These are phyloP conservation scores for Blastobotrys americana DNA, from an alignment of 805 yeast species.

Conservation along the genomic window DNA sequence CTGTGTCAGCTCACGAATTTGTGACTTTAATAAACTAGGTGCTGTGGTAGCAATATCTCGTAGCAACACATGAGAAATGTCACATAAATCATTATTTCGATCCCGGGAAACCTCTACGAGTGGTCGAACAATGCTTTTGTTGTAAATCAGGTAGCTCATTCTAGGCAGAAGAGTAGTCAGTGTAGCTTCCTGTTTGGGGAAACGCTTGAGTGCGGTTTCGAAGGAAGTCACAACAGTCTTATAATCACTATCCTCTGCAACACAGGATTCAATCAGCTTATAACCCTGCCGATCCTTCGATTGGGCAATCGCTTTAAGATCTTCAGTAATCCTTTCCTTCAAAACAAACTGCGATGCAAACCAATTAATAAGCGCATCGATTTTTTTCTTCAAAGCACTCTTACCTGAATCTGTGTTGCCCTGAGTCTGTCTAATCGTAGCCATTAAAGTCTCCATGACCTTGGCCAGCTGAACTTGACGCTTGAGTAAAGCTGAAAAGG, in stretches of 20 bases:
- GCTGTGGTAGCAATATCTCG: slow-evolving; percentile 50
- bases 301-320: slow-evolving; percentile 46
- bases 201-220: slow-evolving; percentile 34
- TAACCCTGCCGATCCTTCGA: slow-evolving; percentile 53
- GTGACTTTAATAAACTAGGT: slow-evolving; percentile 60
- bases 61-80: slow-evolving; percentile 46
- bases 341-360: slow-evolving; percentile 51
- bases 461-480: slow-evolving; percentile 48
- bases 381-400: background rate
- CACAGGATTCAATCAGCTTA: slow-evolving; percentile 48
- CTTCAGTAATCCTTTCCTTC: slow-evolving; percentile 39
- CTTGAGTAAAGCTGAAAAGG: slow-evolving; percentile 61
- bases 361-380: slow-evolving; percentile 37
- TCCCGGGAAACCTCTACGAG: slow-evolving; percentile 44
- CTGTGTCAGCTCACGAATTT: slow-evolving; percentile 44
- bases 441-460: slow-evolving; percentile 34
- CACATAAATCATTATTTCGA: slow-evolving; percentile 25
- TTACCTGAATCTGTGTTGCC: background rate
- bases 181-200: slow-evolving; percentile 44
- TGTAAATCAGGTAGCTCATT: slow-evolving; percentile 52
- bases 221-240: slow-evolving; percentile 42
- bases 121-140: slow-evolving; percentile 53
- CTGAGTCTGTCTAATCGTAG: slow-evolving; percentile 2
- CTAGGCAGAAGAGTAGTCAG: slow-evolving; percentile 56
- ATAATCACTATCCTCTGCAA: slow-evolving; percentile 52